Conservation (phyloP, 2,329 filamentous ascomycete species). For the Blastomyces gilchristii region DNA sequence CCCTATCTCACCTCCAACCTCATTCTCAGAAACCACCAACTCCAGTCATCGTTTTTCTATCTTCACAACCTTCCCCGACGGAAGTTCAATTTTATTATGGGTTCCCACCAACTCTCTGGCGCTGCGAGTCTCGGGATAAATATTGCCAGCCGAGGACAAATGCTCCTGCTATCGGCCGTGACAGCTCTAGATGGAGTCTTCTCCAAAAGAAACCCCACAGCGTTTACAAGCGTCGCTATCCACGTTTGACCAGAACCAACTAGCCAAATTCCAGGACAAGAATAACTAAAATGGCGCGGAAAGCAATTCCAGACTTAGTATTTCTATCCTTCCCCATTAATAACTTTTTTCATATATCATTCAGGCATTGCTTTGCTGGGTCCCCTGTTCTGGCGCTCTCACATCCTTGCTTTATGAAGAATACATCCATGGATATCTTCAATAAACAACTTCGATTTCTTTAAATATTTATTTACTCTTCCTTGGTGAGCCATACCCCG, state of each 20-base stretch:
- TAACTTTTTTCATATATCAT: neutral
- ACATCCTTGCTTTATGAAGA: neutral
- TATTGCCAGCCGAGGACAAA: neutral
- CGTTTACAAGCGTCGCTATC: neutral
- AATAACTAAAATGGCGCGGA: neutral
- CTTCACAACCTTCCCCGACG: neutral
- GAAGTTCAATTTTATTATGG: neutral
- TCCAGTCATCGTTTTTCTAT: neutral
- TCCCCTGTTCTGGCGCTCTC: neutral
- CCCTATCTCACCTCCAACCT: neutral
- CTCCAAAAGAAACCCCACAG: neutral
- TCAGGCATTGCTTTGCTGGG: neutral
- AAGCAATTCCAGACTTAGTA: neutral
- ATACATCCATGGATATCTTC: neutral
- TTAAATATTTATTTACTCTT: neutral
- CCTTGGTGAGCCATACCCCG: neutral
- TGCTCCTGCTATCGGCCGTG: neutral
- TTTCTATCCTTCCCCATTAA: neutral
- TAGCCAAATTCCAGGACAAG: neutral
- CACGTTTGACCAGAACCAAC: neutral
- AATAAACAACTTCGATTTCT: neutral
- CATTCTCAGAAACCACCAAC: neutral
- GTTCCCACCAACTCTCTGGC: neutral
- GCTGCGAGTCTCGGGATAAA: neutral
- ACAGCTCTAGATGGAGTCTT: neutral